A percentile compares a stretch with the other conserved stretches of the same genome.
Evolutionary conservation across 768 basidiomycete species (phyloP).

Genomic region (Multifurca ochricompacta): DNA sequence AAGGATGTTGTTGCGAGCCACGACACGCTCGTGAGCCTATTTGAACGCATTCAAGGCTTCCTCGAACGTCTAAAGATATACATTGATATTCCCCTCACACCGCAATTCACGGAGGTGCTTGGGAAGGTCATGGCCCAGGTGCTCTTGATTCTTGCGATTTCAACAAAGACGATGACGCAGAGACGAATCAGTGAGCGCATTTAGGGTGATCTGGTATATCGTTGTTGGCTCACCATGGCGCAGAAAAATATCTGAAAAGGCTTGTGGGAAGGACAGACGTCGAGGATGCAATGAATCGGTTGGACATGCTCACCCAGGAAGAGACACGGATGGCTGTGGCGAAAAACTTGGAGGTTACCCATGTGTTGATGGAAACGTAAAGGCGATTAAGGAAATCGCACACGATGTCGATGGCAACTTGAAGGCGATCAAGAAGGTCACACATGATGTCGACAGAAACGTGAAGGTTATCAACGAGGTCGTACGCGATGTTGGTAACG

Average conservation of each 20-base stretch:
- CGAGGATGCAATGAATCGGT: background rate
- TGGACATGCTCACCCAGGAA: background rate
- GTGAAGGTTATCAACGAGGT: no score
- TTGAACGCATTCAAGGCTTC: background rate
- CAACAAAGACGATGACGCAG: background rate
- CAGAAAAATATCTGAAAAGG: background rate
- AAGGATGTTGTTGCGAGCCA: background rate
- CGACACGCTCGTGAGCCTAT: background rate
- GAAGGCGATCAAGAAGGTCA: no score
- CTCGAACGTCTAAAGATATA: background rate
- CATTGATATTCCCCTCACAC: background rate
- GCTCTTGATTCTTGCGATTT: background rate
- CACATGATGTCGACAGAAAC: no score
- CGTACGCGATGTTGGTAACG: no score
- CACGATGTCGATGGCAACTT: background rate
- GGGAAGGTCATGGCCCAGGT: background rate
- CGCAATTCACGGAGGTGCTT: background rate
- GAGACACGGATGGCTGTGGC: background rate
- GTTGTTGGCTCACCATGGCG: background rate
- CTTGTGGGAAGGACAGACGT: background rate
- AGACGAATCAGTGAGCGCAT: background rate
- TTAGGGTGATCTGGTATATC: no score
- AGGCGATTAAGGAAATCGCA: no score
- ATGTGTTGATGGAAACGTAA: background rate
- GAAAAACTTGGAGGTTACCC: background rate